Evolutionary conservation across 148 eudicot genomes (phyloP), one percentile per base, ranked within the genome.

Genomic region (Persicaria tinctoria): DNA sequence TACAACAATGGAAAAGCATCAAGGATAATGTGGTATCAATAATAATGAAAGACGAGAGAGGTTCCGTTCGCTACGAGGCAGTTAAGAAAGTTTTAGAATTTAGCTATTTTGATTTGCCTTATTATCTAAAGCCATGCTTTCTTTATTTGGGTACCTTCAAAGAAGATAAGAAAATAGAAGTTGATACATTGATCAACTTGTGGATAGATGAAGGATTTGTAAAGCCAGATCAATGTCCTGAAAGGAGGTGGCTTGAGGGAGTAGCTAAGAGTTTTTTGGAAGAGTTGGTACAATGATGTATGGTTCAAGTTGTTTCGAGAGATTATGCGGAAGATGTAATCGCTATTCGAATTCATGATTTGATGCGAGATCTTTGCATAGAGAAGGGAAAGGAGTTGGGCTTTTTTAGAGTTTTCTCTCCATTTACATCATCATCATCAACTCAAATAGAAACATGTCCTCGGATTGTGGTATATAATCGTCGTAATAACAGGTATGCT

Each of bases 101-200:
- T 8, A 73, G 63, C 75, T 73, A 73, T 27, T 73, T 5, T 32
- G 75, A 73, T 51, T 8, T 73, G 45, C 75, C 75, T 23, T 73
- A 50, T 38, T 0, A 73, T 17, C 13, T 73, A 32, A 73, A 53
- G 45, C 18, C 60, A 5, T 73, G 75, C 45, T 73, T 73, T 38
- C 63, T 73, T n/a, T 49, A 20, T 51, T 13, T 73, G 0, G 60
- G 46, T 7, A 27, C 5, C 9, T 73, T 20, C 46, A 4, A 18
- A 73, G 75, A 73, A 51, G 75, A 53, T 73, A 8, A 10, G 8
- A 47, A 50, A 2, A 53, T 73, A 50, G 0, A 8, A 0, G 47
- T 5, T 18, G 38, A 27, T 2, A 12, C 3, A 7, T 73, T 73
- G 55, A 49, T 32, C 8, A 6, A 16, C 46, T 49, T 73, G 13